A percentile compares a stretch with the other conserved stretches of the same genome.
Conservation (phyloP, 306 rosid species). For the Rosa persica region DNA sequence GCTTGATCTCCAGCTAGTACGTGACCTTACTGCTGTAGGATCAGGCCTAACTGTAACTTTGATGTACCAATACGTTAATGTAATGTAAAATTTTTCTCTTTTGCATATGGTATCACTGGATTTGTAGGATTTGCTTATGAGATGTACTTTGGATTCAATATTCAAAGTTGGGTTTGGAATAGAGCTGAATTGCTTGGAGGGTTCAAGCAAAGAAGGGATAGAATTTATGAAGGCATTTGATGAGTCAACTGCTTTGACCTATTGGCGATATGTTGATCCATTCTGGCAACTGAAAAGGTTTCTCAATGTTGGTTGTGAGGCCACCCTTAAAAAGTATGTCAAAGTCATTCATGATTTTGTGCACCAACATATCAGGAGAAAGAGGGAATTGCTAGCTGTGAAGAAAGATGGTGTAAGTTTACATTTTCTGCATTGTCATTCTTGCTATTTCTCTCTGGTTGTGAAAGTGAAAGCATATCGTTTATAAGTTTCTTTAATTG, state of each 20-base stretch:
- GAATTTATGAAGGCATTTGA: conserved; percentile 68
- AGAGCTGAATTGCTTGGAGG: conserved; percentile 68
- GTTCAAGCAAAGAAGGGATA: conserved; percentile 48
- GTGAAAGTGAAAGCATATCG: not conserved
- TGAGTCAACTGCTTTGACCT: conserved; percentile 53
- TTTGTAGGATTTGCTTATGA: conserved; percentile 61
- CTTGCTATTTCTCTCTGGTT: not conserved
- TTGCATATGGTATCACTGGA: not conserved
- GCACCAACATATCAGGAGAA: conserved; percentile 35
- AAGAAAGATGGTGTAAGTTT: conserved; percentile 50
- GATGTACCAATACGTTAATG: too few species aligned
- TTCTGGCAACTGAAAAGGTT: conserved; percentile 61
- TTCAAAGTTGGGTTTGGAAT: conserved; percentile 87
- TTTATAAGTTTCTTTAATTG: not conserved
- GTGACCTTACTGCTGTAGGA: too few species aligned
- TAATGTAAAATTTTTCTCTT: not conserved
- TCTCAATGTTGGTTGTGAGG: conserved; percentile 66
- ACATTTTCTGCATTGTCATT: not conserved
- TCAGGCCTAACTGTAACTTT: too few species aligned
- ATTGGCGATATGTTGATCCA: conserved; percentile 67
- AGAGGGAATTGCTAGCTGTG: conserved; percentile 33
- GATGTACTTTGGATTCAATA: conserved; percentile 68
- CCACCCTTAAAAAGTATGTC: conserved; percentile 44
- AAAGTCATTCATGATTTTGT: conserved; percentile 51
- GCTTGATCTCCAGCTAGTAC: too few species aligned